Evolutionary conservation across 2,329 filamentous ascomycete genomes (phyloP).

Genomic region (Ramularia collo-cygni): DNA sequence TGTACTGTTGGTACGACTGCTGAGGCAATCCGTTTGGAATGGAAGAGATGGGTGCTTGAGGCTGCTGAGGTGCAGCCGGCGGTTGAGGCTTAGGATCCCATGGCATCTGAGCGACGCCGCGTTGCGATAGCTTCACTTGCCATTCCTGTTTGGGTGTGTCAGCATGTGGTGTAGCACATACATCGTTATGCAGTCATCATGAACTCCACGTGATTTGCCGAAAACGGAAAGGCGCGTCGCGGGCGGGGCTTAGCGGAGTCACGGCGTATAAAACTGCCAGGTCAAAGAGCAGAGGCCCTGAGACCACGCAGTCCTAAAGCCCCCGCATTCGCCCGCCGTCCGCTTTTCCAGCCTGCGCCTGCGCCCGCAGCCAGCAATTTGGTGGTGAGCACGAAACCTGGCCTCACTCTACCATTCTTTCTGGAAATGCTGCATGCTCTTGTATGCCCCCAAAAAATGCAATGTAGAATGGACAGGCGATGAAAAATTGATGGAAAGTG

Average conservation of each 20-base stretch:
- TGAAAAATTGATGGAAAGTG: neutral
- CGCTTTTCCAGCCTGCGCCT: slow-evolving; percentile 15
- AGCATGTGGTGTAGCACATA: slow-evolving; percentile 15
- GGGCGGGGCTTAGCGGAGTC: slow-evolving; percentile 16
- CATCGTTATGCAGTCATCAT: slow-evolving; percentile 1
- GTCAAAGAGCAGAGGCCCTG: slow-evolving; percentile 39
- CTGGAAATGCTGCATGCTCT: no score
- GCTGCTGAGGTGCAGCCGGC: slow-evolving; percentile 29
- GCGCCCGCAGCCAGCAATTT: slow-evolving; percentile 4
- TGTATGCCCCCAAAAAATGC: neutral
- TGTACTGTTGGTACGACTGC: slow-evolving; percentile 13
- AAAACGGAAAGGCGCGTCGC: slow-evolving; percentile 30
- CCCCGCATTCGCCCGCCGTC: slow-evolving; percentile 35
- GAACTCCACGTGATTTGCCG: slow-evolving; percentile 19
- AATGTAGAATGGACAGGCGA: neutral
- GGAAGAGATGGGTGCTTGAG: slow-evolving; percentile 25
- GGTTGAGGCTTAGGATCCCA: slow-evolving; percentile 85
- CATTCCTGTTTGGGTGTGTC: slow-evolving; percentile 60
- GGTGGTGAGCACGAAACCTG: slow-evolving; percentile 5
- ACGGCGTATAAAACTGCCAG: slow-evolving; percentile 38
- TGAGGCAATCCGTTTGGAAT: slow-evolving; percentile 23
- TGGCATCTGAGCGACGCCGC: slow-evolving; percentile 81
- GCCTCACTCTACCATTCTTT: no score
- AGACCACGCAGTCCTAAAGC: slow-evolving; percentile 32
- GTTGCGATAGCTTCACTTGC: slow-evolving; percentile 82